Percentiles rank a stretch among this genome's conserved stretches.
Conservation (phyloP, 257 asterid species). For the Lithospermum erythrorhizon region DNA sequence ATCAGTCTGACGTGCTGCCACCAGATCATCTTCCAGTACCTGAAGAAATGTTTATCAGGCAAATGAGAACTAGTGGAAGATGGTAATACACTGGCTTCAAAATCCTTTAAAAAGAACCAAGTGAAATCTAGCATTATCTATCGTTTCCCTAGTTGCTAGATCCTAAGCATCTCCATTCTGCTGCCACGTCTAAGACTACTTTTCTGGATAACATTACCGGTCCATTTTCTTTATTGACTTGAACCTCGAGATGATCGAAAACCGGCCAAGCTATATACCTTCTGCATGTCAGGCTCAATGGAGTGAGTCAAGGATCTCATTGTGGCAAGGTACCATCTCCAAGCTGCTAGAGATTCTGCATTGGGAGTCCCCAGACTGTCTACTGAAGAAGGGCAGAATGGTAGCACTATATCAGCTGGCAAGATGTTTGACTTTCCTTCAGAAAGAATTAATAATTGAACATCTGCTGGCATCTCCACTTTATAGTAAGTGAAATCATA, state of each 20-base stretch:
- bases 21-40: constrained; percentile 81
- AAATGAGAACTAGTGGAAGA: too few species aligned
- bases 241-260: not conserved
- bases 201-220: not conserved
- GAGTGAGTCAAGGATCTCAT: constrained; percentile 64
- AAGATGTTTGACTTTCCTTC: constrained; percentile 79
- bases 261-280: constrained; percentile 28
- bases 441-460: constrained; percentile 69
- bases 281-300: constrained; percentile 59
- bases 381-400: constrained; percentile 53
- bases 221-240: not conserved
- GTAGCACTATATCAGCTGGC: constrained; percentile 82
- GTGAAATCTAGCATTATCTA: not conserved
- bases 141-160: not conserved
- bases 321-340: constrained; percentile 90
- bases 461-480: constrained; percentile 73
- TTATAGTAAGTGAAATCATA: constrained; percentile 85
- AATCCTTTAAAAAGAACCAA: not conserved
- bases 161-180: not conserved
- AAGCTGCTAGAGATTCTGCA: constrained; percentile 42
- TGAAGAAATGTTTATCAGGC: constrained; percentile 10
- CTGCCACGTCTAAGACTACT: not conserved
- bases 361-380: constrained; percentile 23
- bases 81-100: too few species aligned
- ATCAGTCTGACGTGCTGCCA: constrained; percentile 79